phyloP scores from a whole-genome alignment of 805 yeast genomes.

The Metschnikowia vanudenii region DNA sequence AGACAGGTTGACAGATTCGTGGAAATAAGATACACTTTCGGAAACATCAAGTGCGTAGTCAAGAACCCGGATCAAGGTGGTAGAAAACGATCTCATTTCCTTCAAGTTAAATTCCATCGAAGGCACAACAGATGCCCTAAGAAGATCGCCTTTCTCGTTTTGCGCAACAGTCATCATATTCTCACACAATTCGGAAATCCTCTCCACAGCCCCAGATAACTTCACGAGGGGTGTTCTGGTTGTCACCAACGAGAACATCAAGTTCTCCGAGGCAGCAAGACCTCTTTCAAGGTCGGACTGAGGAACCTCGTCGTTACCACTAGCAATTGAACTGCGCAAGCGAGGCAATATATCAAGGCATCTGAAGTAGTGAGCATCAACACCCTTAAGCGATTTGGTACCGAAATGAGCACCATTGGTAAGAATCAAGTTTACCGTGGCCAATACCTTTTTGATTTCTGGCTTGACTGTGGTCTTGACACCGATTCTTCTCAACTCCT shows the following conservation, averaged over 20 bases:
- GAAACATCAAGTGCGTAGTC: constrained; percentile 15
- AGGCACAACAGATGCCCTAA: constrained; percentile 18
- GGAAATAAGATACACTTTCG: constrained; percentile 9
- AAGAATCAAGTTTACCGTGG: constrained; percentile 61
- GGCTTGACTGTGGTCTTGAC: constrained; percentile 62
- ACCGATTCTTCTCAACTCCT: constrained; percentile 75
- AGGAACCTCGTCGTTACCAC: constrained; percentile 72
- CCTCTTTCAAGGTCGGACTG: constrained; percentile 71
- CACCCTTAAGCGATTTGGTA: constrained; percentile 33
- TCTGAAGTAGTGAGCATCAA: constrained; percentile 59
- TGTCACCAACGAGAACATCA: constrained; percentile 56
- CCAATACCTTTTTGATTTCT: constrained; percentile 62
- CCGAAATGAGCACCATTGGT: constrained; percentile 51
- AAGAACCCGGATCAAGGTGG: constrained; percentile 12
- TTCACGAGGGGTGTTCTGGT: constrained; percentile 48
- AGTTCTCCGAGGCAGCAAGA: constrained; percentile 71
- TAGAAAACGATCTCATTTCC: constrained; percentile 12
- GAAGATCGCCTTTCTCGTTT: constrained; percentile 12
- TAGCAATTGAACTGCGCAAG: constrained; percentile 60
- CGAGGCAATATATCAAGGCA: constrained; percentile 79
- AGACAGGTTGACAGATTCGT: constrained; percentile 1
- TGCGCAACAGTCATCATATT: constrained; percentile 19
- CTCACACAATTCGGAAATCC: constrained; percentile 16
- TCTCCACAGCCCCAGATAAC: constrained; percentile 24
- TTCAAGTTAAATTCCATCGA: constrained; percentile 22